phyloP scores from a whole-genome alignment of 139 green algal genomes.

The Tetraselmis striata region DNA sequence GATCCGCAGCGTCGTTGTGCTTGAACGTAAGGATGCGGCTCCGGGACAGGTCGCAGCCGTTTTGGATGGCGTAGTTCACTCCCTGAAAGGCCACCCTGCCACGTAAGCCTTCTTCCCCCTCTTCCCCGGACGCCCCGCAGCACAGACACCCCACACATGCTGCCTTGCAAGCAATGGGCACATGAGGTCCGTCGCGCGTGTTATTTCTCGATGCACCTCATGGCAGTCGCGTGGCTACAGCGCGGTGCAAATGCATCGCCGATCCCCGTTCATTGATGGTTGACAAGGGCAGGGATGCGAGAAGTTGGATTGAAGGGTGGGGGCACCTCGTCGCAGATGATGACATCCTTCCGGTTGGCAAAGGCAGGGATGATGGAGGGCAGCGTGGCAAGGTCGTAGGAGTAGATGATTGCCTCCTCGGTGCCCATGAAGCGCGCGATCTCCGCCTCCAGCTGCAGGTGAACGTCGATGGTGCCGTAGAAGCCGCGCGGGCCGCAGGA shows the following conservation, averaged over 20 bases:
- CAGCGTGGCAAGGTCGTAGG: conserved; percentile 87
- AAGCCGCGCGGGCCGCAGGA: conserved; percentile 96
- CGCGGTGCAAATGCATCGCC: background rate
- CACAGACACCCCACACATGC: too few relatives aligned
- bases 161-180: too few relatives aligned
- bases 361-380: conserved; percentile 89
- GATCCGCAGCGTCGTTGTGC: conserved; percentile 90
- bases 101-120: background rate
- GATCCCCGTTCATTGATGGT: background rate
- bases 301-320: background rate
- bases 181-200: too few relatives aligned
- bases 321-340: conserved; percentile 69
- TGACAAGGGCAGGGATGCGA: background rate
- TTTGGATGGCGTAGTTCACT: conserved; percentile 76
- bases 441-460: conserved; percentile 77
- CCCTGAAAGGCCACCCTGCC: too few relatives aligned
- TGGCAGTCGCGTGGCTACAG: too few relatives aligned
- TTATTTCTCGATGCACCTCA: too few relatives aligned
- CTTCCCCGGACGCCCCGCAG: too few relatives aligned
- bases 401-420: conserved; percentile 87
- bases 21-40: conserved; percentile 74
- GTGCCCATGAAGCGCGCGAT: conserved; percentile 74
- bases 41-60: conserved; percentile 60
- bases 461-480: conserved; percentile 96
- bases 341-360: conserved; percentile 79